A percentile compares a stretch with the other conserved stretches of the same genome.
Conservation (phyloP, 2,329 filamentous ascomycete genomes). For the Fusarium scirpi region DNA sequence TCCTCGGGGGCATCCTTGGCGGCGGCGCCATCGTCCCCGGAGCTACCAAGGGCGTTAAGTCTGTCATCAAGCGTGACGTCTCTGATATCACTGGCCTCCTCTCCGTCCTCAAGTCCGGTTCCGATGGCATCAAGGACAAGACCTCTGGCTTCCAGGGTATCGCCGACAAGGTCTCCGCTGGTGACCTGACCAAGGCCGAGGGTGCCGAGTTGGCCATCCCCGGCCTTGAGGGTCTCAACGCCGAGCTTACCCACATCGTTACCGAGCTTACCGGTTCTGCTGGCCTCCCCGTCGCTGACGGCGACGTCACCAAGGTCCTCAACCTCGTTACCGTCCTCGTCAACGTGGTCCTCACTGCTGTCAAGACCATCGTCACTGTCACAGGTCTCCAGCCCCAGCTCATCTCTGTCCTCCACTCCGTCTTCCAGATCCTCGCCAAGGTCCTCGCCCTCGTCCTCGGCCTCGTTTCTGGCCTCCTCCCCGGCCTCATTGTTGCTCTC, state of each 20-base stretch:
- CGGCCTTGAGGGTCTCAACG: constrained; percentile 35
- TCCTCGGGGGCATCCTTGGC: too few relatives aligned
- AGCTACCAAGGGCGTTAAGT: background rate
- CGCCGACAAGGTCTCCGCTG: constrained; percentile 38
- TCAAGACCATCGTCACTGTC: constrained; percentile 41
- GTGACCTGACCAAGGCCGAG: constrained; percentile 40
- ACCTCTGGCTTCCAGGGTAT: constrained; percentile 24
- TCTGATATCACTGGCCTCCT: constrained; percentile 11
- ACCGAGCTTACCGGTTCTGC: constrained; percentile 39
- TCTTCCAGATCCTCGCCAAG: constrained; percentile 46
- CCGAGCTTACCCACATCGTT: constrained; percentile 43
- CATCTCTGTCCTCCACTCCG: constrained; percentile 44
- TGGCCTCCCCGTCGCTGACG: constrained; percentile 36
- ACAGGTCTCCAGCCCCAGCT: constrained; percentile 45
- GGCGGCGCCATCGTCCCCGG: too few relatives aligned
- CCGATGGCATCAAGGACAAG: constrained; percentile 18
- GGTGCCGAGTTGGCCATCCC: constrained; percentile 28
- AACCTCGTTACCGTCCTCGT: constrained; percentile 40
- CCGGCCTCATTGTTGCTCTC: constrained; percentile 44
- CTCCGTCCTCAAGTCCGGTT: constrained; percentile 5
- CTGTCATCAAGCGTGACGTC: constrained; percentile 10
- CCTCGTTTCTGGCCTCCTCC: constrained; percentile 41
- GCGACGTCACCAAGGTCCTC: constrained; percentile 45
- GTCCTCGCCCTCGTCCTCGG: constrained; percentile 43
- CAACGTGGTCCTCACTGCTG: constrained; percentile 36